Percentiles rank a stretch among this genome's conserved stretches.
These are phyloP conservation scores for Letharia columbiana DNA, from an alignment of 495 filamentous ascomycete genomes.

Conservation along the genomic window DNA sequence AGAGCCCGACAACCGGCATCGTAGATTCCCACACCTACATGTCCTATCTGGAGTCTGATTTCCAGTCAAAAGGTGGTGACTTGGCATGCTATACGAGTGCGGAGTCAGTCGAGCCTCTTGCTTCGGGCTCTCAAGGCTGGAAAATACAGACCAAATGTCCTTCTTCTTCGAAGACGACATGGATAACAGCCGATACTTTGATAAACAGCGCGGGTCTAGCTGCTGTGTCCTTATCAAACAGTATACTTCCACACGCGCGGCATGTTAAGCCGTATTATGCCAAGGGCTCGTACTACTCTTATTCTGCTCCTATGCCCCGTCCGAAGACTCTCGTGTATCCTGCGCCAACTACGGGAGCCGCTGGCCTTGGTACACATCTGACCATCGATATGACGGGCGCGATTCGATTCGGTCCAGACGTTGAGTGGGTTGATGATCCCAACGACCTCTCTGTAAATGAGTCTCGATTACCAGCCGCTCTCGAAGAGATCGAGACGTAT, in stretches of 20 bases:
- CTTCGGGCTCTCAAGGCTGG: slow-evolving; percentile 42
- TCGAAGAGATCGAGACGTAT: slow-evolving; percentile 68
- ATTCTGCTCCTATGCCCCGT: slow-evolving; percentile 53
- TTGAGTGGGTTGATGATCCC: slow-evolving; percentile 77
- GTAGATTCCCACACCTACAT: slow-evolving; percentile 81
- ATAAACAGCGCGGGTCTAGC: slow-evolving; percentile 81
- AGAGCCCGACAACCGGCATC: slow-evolving; percentile 80
- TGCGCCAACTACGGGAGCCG: slow-evolving; percentile 67
- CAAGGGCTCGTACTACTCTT: slow-evolving; percentile 94
- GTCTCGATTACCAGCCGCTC: slow-evolving; percentile 54
- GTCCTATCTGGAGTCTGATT: slow-evolving; percentile 64
- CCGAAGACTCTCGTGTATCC: slow-evolving; percentile 80
- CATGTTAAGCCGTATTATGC: slow-evolving; percentile 65
- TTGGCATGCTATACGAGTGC: slow-evolving; percentile 59
- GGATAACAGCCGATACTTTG: slow-evolving; percentile 63
- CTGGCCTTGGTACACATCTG: slow-evolving; percentile 84
- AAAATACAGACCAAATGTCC: slow-evolving; percentile 42
- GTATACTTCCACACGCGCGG: slow-evolving; percentile 56
- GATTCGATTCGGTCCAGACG: slow-evolving; percentile 88
- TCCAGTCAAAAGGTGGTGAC: slow-evolving; percentile 70
- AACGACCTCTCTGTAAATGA: slow-evolving; percentile 46
- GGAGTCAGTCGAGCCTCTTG: slow-evolving; percentile 45
- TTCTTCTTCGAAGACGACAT: slow-evolving; percentile 38
- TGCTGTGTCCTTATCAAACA: slow-evolving; percentile 70
- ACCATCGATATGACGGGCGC: slow-evolving; percentile 82